phyloP scores from a whole-genome alignment of 2,329 filamentous ascomycete genomes.

The Plenodomus biglobosus region DNA sequence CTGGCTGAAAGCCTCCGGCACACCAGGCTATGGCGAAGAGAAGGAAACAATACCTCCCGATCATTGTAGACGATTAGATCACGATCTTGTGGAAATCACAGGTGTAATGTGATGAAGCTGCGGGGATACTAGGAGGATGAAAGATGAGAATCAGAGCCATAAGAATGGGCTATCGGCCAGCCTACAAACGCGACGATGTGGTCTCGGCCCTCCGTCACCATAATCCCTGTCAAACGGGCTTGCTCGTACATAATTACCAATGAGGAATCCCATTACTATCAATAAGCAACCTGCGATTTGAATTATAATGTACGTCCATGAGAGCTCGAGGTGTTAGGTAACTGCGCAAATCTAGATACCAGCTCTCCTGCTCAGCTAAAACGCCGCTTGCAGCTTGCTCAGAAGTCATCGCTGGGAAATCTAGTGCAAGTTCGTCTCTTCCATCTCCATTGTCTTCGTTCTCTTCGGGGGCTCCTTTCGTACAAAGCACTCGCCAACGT shows the following conservation, averaged over 20 bases:
- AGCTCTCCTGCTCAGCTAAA: too few species aligned
- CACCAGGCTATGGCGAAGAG: background rate
- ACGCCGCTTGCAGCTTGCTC: background rate
- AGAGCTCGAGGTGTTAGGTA: background rate
- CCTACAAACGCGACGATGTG: background rate
- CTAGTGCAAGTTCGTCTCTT: background rate
- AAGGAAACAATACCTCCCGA: background rate
- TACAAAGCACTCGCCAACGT: slow-evolving; percentile 68
- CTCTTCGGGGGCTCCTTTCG: slow-evolving; percentile 35
- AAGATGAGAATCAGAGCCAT: too few species aligned
- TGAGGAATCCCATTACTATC: too few species aligned
- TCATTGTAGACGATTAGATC: too few species aligned
- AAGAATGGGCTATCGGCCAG: too few species aligned
- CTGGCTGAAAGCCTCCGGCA: background rate
- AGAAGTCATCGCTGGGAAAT: background rate
- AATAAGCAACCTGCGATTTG: too few species aligned
- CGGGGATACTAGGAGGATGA: too few species aligned
- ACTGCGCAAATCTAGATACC: too few species aligned
- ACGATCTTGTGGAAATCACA: too few species aligned
- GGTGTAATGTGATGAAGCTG: too few species aligned
- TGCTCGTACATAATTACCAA: too few species aligned
- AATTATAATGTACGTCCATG: too few species aligned
- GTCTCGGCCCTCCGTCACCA: background rate
- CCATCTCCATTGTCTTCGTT: slow-evolving; percentile 15
- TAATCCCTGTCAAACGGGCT: background rate